Evolutionary conservation across 352 stramenopile genomes (phyloP), one percentile per base, ranked within the genome.

Genomic region (Phytophthora tubulina): DNA sequence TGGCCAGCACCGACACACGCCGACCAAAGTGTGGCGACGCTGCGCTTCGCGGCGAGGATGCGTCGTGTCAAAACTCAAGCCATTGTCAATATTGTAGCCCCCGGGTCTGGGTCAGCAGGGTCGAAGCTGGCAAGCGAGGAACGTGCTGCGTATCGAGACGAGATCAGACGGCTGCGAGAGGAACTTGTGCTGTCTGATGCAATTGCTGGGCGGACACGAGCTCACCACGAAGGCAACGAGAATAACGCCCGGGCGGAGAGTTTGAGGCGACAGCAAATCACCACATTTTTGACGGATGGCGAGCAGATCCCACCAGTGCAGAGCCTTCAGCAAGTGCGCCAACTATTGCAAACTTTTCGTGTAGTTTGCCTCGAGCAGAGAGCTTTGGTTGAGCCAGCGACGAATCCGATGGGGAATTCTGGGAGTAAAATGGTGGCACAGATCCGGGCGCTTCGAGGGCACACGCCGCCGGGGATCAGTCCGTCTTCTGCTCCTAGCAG

Each of bases 1-100:
- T 97, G 89, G 89, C 89, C 88, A 9, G 77, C 91, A n/a, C 62
- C 73, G 13, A 73, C 80, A 1, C 88, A 95, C 36, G 81, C 82
- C 17, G 86, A 95, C 69, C 86, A 97, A 75, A 97, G 85, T 15
- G 71, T 98, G 8, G 92, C 91, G 39, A 98, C 93, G 32, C 78
- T 98, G 58, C 90, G 93, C 53, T 98, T 98, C 73, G 94, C 94
- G 54, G 89, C 89, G 15, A 85, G 90, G 30, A 96, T 97, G 90
- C 82, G 91, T 66, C 85, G 85, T 33, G 85, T 97, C 48, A 93
- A 93, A 66, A 95, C 84, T 17, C 86, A 79, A 3, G 80, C 88
- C 10, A 71, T 93, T 53, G 73, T 96, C 44, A 96, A 96, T 53
- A 66, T 91, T 52, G 63, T 55, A 31, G 56, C 58, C 15, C 63